phyloP scores from a whole-genome alignment of 2,329 filamentous ascomycete genomes.

The Cytospora schulzeri region DNA sequence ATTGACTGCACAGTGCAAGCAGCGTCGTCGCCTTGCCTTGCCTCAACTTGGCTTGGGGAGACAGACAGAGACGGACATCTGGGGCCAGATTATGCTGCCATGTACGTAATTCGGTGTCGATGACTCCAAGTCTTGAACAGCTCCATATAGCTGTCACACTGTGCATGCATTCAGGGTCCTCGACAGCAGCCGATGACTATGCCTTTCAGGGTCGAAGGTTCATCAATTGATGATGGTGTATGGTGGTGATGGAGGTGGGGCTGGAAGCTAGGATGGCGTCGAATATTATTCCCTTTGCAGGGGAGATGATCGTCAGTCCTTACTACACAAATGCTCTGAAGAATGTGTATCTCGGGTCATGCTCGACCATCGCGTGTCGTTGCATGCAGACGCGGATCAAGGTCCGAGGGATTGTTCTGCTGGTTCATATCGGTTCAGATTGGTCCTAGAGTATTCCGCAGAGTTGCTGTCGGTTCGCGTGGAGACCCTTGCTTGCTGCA shows the following conservation, averaged over 20 bases:
- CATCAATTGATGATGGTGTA: background rate
- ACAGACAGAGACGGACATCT: background rate
- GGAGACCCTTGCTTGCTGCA: slow-evolving; percentile 3
- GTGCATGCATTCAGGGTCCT: background rate
- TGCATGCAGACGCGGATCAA: background rate
- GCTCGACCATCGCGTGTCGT: background rate
- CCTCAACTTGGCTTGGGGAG: background rate
- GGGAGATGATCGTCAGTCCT: background rate
- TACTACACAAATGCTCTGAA: background rate
- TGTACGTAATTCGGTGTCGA: background rate
- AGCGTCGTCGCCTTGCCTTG: slow-evolving; percentile 3
- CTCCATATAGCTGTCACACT: background rate
- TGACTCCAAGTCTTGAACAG: background rate
- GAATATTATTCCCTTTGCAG: background rate
- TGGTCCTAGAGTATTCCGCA: no score
- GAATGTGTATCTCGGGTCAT: background rate
- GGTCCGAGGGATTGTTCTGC: background rate
- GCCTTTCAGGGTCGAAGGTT: background rate
- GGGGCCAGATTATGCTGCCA: background rate
- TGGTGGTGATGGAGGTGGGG: background rate
- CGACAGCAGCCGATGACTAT: background rate
- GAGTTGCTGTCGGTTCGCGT: background rate
- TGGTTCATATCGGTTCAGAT: background rate
- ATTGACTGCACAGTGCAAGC: slow-evolving; percentile 4
- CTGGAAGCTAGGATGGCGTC: background rate